Conservation (phyloP, 1,139 yeast species). For the Debaryomyces coudertii region DNA sequence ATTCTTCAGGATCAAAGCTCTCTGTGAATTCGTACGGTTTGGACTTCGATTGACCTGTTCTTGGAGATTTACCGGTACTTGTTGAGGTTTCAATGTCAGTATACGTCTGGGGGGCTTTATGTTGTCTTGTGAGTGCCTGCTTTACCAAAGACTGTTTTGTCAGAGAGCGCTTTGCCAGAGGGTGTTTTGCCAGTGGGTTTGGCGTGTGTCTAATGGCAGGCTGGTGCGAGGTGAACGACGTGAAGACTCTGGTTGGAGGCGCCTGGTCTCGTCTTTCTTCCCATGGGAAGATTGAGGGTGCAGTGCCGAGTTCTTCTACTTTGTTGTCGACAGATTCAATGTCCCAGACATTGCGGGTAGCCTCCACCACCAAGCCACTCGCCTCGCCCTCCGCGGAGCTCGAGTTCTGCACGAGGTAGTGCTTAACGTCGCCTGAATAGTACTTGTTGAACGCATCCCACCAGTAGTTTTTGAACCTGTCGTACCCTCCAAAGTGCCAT, state of each 20-base stretch:
- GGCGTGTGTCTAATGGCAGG: not conserved
- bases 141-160: not conserved
- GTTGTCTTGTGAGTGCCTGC: not conserved
- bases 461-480: conserved; percentile 37
- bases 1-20: conserved; percentile 23
- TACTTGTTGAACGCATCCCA: conserved; percentile 37
- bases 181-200: not conserved
- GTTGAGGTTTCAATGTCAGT: not conserved
- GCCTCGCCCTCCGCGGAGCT: conserved; percentile 38
- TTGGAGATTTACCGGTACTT: not conserved
- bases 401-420: conserved; percentile 17
- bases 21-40: conserved; percentile 2
- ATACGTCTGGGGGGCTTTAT: not conserved
- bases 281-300: conserved; percentile 50
- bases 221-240: not conserved
- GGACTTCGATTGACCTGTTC: not conserved
- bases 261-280: conserved; percentile 28
- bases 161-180: not conserved
- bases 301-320: conserved; percentile 17
- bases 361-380: conserved; percentile 33
- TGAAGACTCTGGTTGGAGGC: conserved; percentile 27
- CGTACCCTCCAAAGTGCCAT: conserved; percentile 26
- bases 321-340: conserved; percentile 11
- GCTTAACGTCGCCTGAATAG: conserved; percentile 21
- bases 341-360: conserved; percentile 34